Evolutionary conservation across 208 protist genomes (phyloP).

Genomic region (Angomonas desouzai): DNA sequence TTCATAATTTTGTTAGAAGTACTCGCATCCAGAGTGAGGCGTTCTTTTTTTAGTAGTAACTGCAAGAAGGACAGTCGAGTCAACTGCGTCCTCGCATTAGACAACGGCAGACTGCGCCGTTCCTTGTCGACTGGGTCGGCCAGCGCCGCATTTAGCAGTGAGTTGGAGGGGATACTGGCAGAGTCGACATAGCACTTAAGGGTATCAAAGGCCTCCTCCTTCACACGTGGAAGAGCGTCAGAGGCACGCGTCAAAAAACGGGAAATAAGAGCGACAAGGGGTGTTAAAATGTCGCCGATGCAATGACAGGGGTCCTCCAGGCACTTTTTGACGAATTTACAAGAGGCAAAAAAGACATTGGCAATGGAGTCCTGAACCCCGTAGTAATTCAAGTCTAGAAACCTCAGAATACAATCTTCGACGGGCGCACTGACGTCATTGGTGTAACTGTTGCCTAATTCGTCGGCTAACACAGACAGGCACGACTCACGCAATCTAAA

Average conservation of each 20-base stretch:
- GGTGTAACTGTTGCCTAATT: slow-evolving; percentile 24
- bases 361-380: slow-evolving; percentile 82
- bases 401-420: slow-evolving; percentile 73
- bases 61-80: slow-evolving; percentile 62
- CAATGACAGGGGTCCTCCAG: slow-evolving; percentile 44
- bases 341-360: slow-evolving; percentile 66
- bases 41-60: slow-evolving; percentile 19
- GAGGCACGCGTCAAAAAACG: slow-evolving; percentile 69
- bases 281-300: slow-evolving; percentile 30
- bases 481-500: slow-evolving; percentile 80
- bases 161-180: slow-evolving; percentile 20
- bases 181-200: slow-evolving; percentile 54
- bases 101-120: slow-evolving; percentile 45
- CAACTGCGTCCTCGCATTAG: slow-evolving; percentile 57
- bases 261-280: slow-evolving; percentile 57
- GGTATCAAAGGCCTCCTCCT: slow-evolving; percentile 64
- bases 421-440: slow-evolving; percentile 6
- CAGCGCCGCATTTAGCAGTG: slow-evolving; percentile 45
- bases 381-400: slow-evolving; percentile 61
- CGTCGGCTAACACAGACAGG: slow-evolving; percentile 40
- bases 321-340: slow-evolving; percentile 61
- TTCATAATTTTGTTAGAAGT: slow-evolving; percentile 29
- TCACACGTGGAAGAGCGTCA: slow-evolving; percentile 59
- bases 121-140: slow-evolving; percentile 73
- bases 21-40: slow-evolving; percentile 14